Evolutionary conservation across 345 rosid species (phyloP).

Genomic region (Rubroshorea leprosula): DNA sequence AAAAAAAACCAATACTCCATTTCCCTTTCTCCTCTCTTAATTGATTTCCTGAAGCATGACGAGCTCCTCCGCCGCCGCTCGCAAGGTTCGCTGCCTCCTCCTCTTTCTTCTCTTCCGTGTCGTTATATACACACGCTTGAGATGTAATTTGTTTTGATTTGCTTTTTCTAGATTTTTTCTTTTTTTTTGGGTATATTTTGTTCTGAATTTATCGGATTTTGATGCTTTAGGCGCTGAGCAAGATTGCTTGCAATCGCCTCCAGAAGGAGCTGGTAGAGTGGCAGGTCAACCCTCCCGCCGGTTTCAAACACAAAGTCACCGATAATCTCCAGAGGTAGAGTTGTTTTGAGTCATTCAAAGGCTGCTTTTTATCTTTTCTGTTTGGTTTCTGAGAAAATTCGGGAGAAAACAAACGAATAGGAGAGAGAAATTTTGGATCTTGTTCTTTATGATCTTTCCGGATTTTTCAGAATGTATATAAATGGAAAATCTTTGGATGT

Average conservation of each 20-base stretch:
- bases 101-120: not conserved
- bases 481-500: not conserved
- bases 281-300: conserved; percentile 90
- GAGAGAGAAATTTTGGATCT: not conserved
- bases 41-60: conserved; percentile 40
- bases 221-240: conserved; percentile 54
- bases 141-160: not conserved
- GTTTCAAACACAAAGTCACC: conserved; percentile 83
- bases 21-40: not conserved
- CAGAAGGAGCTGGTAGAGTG: conserved; percentile 96
- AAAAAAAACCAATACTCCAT: not conserved
- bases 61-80: conserved; percentile 67
- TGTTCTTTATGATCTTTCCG: not conserved
- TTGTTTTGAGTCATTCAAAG: not conserved
- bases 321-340: conserved; percentile 86
- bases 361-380: not conserved
- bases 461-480: not conserved
- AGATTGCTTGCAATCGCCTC: conserved; percentile 90
- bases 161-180: too few relatives aligned
- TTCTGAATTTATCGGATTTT: not conserved
- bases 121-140: not conserved
- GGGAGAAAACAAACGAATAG: not conserved
- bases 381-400: conserved; percentile 12
- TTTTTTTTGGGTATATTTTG: not conserved
- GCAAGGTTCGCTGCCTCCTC: conserved; percentile 41